Evolutionary conservation across 805 yeast species (phyloP).

Genomic region (Candida bentonensis): DNA sequence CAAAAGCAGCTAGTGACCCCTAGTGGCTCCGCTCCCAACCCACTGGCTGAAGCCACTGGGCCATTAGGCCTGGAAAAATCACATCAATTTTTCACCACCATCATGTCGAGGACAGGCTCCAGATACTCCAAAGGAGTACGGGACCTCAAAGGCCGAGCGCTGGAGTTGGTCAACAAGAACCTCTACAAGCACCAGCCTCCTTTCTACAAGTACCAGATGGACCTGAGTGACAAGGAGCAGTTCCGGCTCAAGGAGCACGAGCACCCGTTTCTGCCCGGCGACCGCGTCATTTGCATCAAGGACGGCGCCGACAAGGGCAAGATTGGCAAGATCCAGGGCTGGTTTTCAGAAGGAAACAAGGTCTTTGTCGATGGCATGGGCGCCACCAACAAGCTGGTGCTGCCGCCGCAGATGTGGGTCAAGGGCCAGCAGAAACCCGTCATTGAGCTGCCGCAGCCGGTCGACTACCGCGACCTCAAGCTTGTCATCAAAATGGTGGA

Average conservation of each 20-base stretch:
- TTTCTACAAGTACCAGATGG: conserved; percentile 13
- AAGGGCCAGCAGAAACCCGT: conserved; percentile 61
- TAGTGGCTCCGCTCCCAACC: no score
- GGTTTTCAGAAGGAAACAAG: conserved; percentile 46
- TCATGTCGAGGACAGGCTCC: background rate
- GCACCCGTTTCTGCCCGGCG: conserved; percentile 15
- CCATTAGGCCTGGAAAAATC: no score
- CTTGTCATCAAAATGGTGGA: conserved; percentile 62
- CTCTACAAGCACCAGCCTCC: conserved; percentile 6
- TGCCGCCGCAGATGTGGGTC: conserved; percentile 63
- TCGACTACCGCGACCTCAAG: conserved; percentile 47
- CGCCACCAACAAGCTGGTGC: conserved; percentile 43
- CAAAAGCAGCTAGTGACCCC: no score
- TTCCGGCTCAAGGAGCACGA: conserved; percentile 10
- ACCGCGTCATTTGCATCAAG: conserved; percentile 13
- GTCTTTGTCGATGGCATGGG: conserved; percentile 55
- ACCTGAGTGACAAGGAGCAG: background rate
- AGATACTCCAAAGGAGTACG: background rate
- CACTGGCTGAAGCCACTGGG: no score
- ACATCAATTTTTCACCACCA: no score
- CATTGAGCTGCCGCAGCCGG: conserved; percentile 50
- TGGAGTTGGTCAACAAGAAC: conserved; percentile 2
- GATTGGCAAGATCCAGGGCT: conserved; percentile 50
- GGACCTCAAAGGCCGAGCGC: background rate
- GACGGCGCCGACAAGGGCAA: conserved; percentile 61